Percentiles rank a stretch among this genome's conserved stretches.
These are phyloP conservation scores for Brassica incana DNA, from an alignment of 345 rosid species.

Conservation along the genomic window DNA sequence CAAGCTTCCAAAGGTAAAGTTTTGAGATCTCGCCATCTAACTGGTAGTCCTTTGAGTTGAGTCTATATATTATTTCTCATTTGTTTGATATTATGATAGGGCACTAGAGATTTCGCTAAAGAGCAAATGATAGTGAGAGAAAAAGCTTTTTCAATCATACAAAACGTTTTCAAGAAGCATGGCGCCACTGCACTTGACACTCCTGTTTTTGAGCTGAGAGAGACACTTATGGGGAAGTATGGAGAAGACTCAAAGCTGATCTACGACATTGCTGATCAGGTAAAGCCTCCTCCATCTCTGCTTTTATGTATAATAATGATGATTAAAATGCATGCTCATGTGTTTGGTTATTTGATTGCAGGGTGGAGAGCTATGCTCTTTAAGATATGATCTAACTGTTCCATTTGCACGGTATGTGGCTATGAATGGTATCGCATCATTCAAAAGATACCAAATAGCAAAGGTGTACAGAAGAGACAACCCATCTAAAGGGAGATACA, in stretches of 20 bases:
- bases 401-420: constrained; percentile 95
- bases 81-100: constrained; percentile 45
- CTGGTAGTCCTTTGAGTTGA: neutral
- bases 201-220: constrained; percentile 93
- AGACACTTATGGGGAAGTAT: constrained; percentile 88
- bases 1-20: constrained; percentile 82
- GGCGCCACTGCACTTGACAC: constrained; percentile 93
- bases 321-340: neutral
- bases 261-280: constrained; percentile 97
- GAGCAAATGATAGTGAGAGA: constrained; percentile 85
- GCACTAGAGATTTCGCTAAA: constrained; percentile 87
- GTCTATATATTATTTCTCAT: neutral
- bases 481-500: constrained; percentile 89
- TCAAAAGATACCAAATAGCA: constrained; percentile 86
- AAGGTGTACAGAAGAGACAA: constrained; percentile 93
- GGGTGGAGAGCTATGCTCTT: constrained; percentile 97
- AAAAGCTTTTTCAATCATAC: constrained; percentile 73
- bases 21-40: neutral
- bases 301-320: neutral
- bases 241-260: constrained; percentile 96
- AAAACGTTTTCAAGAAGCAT: constrained; percentile 81
- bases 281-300: constrained; percentile 30
- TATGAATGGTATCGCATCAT: constrained; percentile 78
- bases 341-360: constrained; percentile 38
- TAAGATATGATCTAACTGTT: constrained; percentile 90